Evolutionary conservation across 2,329 filamentous ascomycete species (phyloP), one percentile per base, ranked within the genome.

Genomic region (Botryotinia globosa): DNA sequence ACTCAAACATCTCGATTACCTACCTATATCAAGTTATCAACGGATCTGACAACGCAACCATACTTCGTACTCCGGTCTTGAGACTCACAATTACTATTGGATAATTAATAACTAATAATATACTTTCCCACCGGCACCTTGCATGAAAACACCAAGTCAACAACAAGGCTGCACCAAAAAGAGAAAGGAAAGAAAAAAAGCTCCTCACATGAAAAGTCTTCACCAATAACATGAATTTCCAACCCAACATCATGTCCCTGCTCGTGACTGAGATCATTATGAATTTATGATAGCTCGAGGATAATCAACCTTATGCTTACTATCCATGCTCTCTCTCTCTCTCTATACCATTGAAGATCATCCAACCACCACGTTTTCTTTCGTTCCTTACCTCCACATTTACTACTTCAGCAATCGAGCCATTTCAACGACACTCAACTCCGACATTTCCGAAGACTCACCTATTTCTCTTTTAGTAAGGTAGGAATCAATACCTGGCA

Each of bases 301-400:
- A 54, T n/a, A 62, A 32, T 32, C 22, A 51, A 12, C 51, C 51
- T 29, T 37, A 10, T 66, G 44, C 45, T 65, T 39, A 66, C 44
- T 66, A 51, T 54, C 32, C 58, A 61, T 61, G 58, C 58, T 16
- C 32, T 25, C n/a, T n/a, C n/a, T n/a, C n/a, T n/a, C n/a, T n/a
- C n/a, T n/a, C n/a, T n/a, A n/a, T n/a, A n/a, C 20, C 45, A 71
- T 51, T 14, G 44, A 64, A n/a, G 69, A 71, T 70, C 68, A 34
- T 54, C 44, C 68, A 70, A 63, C 58, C 68, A 54, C 32, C 39
- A 70, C 56, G 25, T 34, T 32, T 69, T 69, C 54, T 61, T 45
- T 69, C 51, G 37, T 45, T 45, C 42, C 32, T 44, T 44, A 32
- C 56, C 54, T 61, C 56, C 68, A 44, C 39, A 37, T 37, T 45